Percentiles rank a stretch among this genome's conserved stretches.
Evolutionary conservation across 2,329 filamentous ascomycete genomes (phyloP).

Genomic region (Alternaria sp.): DNA sequence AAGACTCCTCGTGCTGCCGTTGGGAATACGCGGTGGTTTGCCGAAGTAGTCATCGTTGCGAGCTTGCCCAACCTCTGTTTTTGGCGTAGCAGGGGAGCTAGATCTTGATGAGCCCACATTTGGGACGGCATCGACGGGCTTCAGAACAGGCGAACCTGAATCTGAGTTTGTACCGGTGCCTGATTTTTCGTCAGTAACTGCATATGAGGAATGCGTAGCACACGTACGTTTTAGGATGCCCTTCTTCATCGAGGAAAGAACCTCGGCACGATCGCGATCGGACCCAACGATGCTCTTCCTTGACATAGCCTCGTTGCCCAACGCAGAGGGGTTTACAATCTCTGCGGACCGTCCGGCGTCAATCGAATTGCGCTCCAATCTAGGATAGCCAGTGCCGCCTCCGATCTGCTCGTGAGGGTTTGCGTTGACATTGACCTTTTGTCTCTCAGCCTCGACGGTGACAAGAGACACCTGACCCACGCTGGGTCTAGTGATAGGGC

Average conservation of each 20-base stretch:
- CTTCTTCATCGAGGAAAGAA: conserved; percentile 90
- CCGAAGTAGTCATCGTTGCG: conserved; percentile 87
- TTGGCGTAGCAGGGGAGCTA: conserved; percentile 87
- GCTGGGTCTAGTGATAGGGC: conserved; percentile 68
- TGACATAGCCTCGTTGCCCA: conserved; percentile 56
- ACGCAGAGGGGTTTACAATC: conserved; percentile 43
- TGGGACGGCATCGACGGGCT: conserved; percentile 65
- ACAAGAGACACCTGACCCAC: conserved; percentile 93
- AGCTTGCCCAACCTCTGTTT: conserved; percentile 62
- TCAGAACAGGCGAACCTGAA: conserved; percentile 71
- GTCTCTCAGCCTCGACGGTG: conserved; percentile 90
- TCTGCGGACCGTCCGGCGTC: conserved; percentile 65
- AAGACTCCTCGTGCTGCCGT: conserved; percentile 78
- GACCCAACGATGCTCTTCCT: conserved; percentile 91
- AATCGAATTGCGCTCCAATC: conserved; percentile 80
- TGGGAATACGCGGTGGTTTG: conserved; percentile 71
- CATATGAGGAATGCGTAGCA: conserved; percentile 6
- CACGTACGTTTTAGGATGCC: conserved; percentile 88
- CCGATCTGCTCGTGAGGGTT: conserved; percentile 70
- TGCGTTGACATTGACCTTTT: conserved; percentile 77
- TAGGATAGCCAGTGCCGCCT: conserved; percentile 81
- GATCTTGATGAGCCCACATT: conserved; percentile 81
- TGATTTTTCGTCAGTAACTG: conserved; percentile 24
- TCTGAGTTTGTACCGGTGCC: conserved; percentile 64
- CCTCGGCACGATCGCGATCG: conserved; percentile 87